A percentile compares a stretch with the other conserved stretches of the same genome.
phyloP scores from a whole-genome alignment of 371 early-diverging fungal species.

The Thermomucor indicae-seudaticae region DNA sequence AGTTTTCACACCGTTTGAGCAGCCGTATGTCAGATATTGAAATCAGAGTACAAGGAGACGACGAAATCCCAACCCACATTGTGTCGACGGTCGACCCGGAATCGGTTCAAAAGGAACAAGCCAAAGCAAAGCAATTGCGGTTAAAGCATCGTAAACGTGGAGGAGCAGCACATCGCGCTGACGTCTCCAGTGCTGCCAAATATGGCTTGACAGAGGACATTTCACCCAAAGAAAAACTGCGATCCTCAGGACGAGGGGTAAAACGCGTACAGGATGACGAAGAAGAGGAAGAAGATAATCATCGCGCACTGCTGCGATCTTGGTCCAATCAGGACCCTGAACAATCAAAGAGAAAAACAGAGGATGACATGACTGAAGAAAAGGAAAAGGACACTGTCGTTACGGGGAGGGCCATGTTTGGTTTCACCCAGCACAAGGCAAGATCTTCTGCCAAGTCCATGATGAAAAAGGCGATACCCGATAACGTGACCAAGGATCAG shows the following conservation, averaged over 20 bases:
- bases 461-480: conserved; percentile 30
- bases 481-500: background rate
- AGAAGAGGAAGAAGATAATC: conserved; percentile 2
- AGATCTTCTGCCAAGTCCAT: conserved; percentile 22
- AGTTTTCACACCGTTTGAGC: too few species aligned
- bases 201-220: background rate
- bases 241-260: background rate
- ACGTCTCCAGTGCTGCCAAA: conserved; percentile 1
- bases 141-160: conserved; percentile 9
- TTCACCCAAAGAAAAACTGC: background rate
- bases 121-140: conserved; percentile 23
- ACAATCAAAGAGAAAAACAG: background rate
- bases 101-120: conserved; percentile 31
- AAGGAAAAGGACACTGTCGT: conserved; percentile 24
- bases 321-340: conserved; percentile 2
- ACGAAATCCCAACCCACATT: conserved; percentile 52
- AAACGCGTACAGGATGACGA: background rate
- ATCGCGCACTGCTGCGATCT: conserved; percentile 8
- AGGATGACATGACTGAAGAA: conserved; percentile 12
- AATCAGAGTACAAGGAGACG: conserved; percentile 28
- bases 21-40: too few species aligned
- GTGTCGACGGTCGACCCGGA: conserved; percentile 27
- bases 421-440: conserved; percentile 22
- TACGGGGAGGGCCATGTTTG: conserved; percentile 32
- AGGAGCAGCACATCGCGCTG: background rate